These are phyloP conservation scores for Rosa rugosa DNA, from an alignment of 306 rosid species.

Conservation along the genomic window DNA sequence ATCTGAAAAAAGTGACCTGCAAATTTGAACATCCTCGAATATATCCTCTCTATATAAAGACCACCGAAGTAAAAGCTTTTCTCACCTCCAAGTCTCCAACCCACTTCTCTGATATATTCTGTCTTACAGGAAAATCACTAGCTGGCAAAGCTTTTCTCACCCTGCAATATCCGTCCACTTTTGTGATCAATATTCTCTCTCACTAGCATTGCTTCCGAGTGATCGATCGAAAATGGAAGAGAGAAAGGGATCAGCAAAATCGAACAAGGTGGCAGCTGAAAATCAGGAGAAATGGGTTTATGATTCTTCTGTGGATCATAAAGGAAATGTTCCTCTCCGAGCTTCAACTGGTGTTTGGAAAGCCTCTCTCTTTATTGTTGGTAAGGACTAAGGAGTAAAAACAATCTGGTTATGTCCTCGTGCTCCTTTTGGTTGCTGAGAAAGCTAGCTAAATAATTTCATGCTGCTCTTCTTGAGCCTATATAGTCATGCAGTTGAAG, in stretches of 20 bases:
- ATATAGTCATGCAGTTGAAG: background rate
- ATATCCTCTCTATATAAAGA: conserved; percentile 58
- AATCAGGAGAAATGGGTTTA: conserved; percentile 34
- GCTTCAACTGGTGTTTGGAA: conserved; percentile 43
- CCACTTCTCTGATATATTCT: conserved; percentile 4
- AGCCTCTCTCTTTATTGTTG: conserved; percentile 36
- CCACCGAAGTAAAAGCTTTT: conserved; percentile 14
- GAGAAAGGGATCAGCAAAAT: conserved; percentile 3
- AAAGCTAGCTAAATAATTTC: background rate
- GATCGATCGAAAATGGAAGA: conserved; percentile 7
- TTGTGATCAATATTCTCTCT: background rate
- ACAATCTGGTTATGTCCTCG: background rate
- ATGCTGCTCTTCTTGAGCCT: conserved; percentile 1
- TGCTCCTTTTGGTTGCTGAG: conserved; percentile 9
- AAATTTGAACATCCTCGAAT: conserved; percentile 27
- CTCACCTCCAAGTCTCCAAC: conserved; percentile 1
- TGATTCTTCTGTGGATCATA: conserved; percentile 42
- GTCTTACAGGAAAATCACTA: background rate
- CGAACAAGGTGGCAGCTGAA: conserved; percentile 16
- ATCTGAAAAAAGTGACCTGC: background rate
- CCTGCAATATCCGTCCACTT: background rate
- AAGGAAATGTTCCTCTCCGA: conserved; percentile 39
- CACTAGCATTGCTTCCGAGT: background rate
- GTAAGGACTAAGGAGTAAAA: conserved; percentile 21
- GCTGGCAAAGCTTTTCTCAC: background rate